Percentiles rank a stretch among this genome's conserved stretches.
Conservation (phyloP, 495 filamentous ascomycete species). For the Gamarada debralockiae region DNA sequence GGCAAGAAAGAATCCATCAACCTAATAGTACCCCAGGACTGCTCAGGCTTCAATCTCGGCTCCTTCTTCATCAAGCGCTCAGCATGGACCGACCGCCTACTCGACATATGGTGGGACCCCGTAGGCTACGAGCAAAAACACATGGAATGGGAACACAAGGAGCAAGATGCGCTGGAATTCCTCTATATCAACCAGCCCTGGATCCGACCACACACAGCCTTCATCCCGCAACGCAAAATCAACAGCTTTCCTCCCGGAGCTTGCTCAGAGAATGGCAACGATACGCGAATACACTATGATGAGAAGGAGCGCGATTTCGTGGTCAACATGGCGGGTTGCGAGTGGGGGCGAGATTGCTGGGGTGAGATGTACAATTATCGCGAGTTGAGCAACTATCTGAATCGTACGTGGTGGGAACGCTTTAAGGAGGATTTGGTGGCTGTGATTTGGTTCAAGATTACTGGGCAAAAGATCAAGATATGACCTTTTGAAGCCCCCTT, state of each 20-base stretch:
- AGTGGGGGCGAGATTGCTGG: constrained; percentile 97
- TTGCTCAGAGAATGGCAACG: constrained; percentile 72
- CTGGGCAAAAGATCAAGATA: constrained; percentile 50
- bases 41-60: constrained; percentile 92
- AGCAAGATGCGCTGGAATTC: constrained; percentile 92
- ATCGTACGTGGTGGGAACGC: constrained; percentile 74
- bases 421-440: constrained; percentile 57
- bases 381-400: constrained; percentile 80
- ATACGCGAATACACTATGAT: constrained; percentile 79
- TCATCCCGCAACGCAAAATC: constrained; percentile 86
- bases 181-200: constrained; percentile 89
- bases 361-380: constrained; percentile 93
- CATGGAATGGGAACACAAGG: constrained; percentile 99
- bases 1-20: constrained; percentile 71
- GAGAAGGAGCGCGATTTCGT: constrained; percentile 84
- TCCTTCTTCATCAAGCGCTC: constrained; percentile 88
- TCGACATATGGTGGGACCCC: constrained; percentile 99
- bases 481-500: constrained; percentile 6
- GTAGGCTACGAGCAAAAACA: constrained; percentile 98
- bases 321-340: constrained; percentile 99
- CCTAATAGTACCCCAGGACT: constrained; percentile 89
- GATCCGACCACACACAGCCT: constrained; percentile 84
- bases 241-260: constrained; percentile 92
- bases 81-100: constrained; percentile 83
- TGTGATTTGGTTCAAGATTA: constrained; percentile 49